These are phyloP conservation scores for Suillus occidentalis DNA, from an alignment of 768 basidiomycete species.

Conservation along the genomic window DNA sequence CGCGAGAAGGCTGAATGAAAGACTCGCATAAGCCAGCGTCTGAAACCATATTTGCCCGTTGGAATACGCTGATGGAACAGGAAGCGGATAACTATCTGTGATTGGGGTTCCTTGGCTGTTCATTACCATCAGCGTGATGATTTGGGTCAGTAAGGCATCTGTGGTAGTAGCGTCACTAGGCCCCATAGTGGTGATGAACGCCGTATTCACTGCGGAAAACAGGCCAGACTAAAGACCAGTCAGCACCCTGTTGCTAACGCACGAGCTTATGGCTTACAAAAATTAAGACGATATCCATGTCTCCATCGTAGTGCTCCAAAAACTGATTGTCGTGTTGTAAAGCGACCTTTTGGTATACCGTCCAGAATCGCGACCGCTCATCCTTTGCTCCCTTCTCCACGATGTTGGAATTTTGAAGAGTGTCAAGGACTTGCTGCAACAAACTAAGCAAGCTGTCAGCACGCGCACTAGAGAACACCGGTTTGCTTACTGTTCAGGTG, in stretches of 20 bases:
- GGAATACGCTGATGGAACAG: neutral
- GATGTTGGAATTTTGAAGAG: conserved; percentile 6
- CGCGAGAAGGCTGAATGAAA: conserved; percentile 15
- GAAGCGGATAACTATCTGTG: neutral
- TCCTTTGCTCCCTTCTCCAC: conserved; percentile 1
- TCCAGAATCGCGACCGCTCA: conserved; percentile 2
- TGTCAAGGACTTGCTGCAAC: conserved; percentile 1
- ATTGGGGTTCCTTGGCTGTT: conserved; percentile 6
- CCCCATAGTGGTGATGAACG: conserved; percentile 12
- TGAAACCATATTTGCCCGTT: conserved; percentile 12
- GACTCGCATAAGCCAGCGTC: conserved; percentile 14
- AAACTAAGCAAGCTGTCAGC: neutral
- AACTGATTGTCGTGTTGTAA: conserved; percentile 3
- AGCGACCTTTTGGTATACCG: conserved; percentile 5
- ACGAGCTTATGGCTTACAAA: conserved; percentile 1
- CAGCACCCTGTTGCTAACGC: neutral
- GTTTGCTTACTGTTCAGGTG: neutral
- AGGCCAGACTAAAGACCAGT: conserved; percentile 13
- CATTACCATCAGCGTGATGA: conserved; percentile 7
- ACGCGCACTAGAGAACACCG: neutral
- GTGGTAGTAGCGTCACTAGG: conserved; percentile 2
- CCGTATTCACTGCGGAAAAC: conserved; percentile 16
- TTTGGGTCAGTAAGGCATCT: conserved; percentile 2
- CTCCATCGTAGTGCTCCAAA: conserved; percentile 3
- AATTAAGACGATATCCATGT: conserved; percentile 9